Evolutionary conservation across 2,329 filamentous ascomycete species (phyloP).

Genomic region (Fusarium liriodendri): DNA sequence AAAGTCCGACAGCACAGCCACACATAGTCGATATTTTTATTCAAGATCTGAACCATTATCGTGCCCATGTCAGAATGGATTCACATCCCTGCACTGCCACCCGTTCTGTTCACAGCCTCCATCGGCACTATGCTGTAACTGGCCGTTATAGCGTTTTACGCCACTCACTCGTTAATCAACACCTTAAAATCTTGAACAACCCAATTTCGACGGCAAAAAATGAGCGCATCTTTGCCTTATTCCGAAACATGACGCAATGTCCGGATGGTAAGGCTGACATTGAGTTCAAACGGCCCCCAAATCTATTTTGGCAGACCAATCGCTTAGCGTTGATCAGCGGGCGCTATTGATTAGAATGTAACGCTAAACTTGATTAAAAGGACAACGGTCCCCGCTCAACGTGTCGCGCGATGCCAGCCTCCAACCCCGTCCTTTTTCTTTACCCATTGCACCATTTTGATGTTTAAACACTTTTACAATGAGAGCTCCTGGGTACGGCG

Average conservation of each 20-base stretch:
- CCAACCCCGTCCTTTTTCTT: neutral
- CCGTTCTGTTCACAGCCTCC: neutral
- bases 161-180: neutral
- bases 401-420: neutral
- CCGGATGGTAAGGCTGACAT: neutral
- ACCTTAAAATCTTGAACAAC: neutral
- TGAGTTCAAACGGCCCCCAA: neutral
- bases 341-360: neutral
- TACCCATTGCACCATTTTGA: neutral
- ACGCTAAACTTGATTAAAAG: neutral
- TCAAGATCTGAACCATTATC: too few relatives aligned
- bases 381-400: neutral
- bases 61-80: neutral
- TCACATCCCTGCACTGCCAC: neutral
- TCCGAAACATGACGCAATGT: neutral
- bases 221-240: neutral
- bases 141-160: neutral
- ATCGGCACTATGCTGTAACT: neutral
- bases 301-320: neutral
- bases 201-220: neutral
- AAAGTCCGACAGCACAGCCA: neutral
- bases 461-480: neutral
- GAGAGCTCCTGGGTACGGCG: neutral
- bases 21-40: neutral
- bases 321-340: neutral